These are phyloP conservation scores for Hemileccinum rubropunctum DNA, from an alignment of 768 basidiomycete species.

Conservation along the genomic window DNA sequence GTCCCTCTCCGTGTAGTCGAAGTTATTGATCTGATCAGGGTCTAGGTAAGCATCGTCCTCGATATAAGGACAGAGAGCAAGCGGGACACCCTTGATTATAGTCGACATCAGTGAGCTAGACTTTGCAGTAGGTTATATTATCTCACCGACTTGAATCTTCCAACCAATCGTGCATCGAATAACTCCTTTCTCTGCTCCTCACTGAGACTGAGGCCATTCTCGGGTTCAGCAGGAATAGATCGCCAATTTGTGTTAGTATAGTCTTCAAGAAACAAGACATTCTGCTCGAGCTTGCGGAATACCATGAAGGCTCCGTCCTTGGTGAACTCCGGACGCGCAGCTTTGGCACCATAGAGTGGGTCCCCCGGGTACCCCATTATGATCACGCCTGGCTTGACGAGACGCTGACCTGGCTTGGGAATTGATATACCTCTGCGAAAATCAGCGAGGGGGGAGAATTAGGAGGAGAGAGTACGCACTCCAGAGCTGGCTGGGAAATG, in stretches of 20 bases:
- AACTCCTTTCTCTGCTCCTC: conserved; percentile 13
- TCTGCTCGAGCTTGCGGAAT: conserved; percentile 48
- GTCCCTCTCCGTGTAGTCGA: conserved; percentile 27
- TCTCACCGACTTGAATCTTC: conserved; percentile 46
- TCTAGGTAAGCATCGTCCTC: conserved; percentile 40
- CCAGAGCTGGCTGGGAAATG: conserved; percentile 45
- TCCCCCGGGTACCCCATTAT: conserved; percentile 47
- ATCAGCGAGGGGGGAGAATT: conserved; percentile 24
- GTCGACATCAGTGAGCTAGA: not conserved
- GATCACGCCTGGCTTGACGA: conserved; percentile 23
- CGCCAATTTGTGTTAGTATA: conserved; percentile 44
- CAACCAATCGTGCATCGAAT: conserved; percentile 37
- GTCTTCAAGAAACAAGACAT: conserved; percentile 40
- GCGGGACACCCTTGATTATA: conserved; percentile 33
- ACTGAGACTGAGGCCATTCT: conserved; percentile 20
- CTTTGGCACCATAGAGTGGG: conserved; percentile 8
- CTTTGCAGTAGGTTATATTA: not conserved
- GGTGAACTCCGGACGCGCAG: conserved; percentile 42
- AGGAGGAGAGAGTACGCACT: conserved; percentile 32
- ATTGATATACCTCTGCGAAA: conserved; percentile 12
- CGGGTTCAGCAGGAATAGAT: conserved; percentile 21
- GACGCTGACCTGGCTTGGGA: conserved; percentile 34
- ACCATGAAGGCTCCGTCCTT: conserved; percentile 51
- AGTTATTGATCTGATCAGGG: conserved; percentile 42
- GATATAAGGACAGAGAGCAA: conserved; percentile 42